Conservation (phyloP, 345 rosid genomes). For the Gossypium rotundifolium region DNA sequence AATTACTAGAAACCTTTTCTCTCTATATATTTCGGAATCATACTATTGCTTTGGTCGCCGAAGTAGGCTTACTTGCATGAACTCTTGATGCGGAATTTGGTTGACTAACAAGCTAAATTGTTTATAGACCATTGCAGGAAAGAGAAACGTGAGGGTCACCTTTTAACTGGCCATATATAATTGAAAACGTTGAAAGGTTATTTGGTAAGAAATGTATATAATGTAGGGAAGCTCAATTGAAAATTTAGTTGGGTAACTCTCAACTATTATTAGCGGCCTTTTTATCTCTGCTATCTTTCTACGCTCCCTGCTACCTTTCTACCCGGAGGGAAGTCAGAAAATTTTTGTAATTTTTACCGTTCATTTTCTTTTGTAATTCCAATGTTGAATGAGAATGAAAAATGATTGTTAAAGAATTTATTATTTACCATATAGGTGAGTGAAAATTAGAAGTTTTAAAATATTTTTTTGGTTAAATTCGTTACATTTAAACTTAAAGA, state of each 20-base stretch:
- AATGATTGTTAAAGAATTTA: too few relatives aligned
- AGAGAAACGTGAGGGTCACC: background rate
- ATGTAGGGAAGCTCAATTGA: background rate
- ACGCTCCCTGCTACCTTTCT: background rate
- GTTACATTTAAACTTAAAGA: too few relatives aligned
- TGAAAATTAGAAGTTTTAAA: too few relatives aligned
- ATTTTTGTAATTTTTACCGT: too few relatives aligned
- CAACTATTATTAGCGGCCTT: background rate
- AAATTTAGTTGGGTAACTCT: background rate
- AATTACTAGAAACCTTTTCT: background rate
- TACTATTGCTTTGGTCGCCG: background rate
- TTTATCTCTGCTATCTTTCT: background rate
- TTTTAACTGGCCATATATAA: background rate
- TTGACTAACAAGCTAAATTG: background rate
- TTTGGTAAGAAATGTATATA: background rate
- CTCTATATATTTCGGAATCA: background rate
- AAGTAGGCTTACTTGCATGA: background rate
- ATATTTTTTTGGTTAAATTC: too few relatives aligned
- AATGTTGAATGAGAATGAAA: too few relatives aligned
- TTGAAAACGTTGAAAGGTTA: background rate
- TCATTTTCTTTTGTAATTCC: too few relatives aligned
- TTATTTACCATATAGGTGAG: too few relatives aligned
- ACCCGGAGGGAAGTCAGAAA: too few relatives aligned
- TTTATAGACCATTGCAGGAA: background rate
- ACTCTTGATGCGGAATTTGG: background rate